Evolutionary conservation across 106 monocot species (phyloP).

Genomic region (Chionographis japonica): DNA sequence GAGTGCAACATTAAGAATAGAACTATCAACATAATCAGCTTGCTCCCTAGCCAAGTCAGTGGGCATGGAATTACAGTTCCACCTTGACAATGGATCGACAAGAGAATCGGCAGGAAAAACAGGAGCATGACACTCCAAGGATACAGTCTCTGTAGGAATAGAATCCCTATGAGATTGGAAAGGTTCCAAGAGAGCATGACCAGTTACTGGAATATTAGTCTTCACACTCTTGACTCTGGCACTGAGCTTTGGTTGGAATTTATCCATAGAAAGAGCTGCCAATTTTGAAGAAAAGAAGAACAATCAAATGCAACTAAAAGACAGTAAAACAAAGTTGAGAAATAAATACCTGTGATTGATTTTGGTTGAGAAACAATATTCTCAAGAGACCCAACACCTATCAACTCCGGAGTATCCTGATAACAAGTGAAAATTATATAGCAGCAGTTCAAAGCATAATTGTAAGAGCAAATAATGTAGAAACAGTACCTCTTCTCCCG

Average conservation of each 20-base stretch:
- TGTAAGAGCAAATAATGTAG: too few relatives aligned
- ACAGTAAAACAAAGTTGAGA: not conserved
- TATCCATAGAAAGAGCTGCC: slow-evolving; percentile 1
- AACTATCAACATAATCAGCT: too few relatives aligned
- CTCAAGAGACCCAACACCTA: too few relatives aligned
- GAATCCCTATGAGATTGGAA: not conserved
- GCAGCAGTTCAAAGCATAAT: too few relatives aligned
- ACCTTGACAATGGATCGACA: too few relatives aligned
- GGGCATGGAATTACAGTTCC: too few relatives aligned
- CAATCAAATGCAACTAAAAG: not conserved
- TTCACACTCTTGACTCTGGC: slow-evolving; percentile 7
- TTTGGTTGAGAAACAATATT: not conserved
- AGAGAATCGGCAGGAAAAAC: not conserved
- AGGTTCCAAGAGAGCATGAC: not conserved
- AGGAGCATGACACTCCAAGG: not conserved
- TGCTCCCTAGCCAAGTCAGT: too few relatives aligned
- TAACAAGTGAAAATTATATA: too few relatives aligned
- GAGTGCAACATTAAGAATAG: too few relatives aligned
- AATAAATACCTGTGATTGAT: not conserved
- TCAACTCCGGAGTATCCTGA: too few relatives aligned
- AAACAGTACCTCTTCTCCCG: not conserved
- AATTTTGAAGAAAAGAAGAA: not conserved
- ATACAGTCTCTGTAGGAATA: slow-evolving; percentile 1
- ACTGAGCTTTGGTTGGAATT: slow-evolving; percentile 8
- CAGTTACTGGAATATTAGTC: not conserved